Base-by-base conservation (phyloP, 345 rosid species). In the Brassica cretica region DNA sequence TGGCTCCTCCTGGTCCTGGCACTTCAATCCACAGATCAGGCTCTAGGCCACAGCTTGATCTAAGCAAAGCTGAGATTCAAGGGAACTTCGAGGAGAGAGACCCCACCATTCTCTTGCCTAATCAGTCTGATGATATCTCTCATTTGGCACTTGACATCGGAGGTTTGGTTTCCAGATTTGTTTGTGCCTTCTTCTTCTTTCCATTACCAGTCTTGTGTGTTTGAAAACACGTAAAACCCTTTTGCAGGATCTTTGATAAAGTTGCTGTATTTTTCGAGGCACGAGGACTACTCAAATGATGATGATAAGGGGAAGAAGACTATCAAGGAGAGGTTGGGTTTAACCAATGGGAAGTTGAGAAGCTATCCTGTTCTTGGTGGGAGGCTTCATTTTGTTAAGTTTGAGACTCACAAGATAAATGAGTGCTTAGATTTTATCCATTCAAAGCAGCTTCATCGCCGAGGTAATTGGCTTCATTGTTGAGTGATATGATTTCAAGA, bases 311-410 rank as follows among this genome's bases (percentile, higher is more conserved):
- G 97, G 83, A 91, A 90, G 88, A 88, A 76, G 86, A 87, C 85
- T 66, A 63, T 86, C 55, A 89, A 90, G 87, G 91, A 93, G 86
- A 90, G 92, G 73, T 80, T 90, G 74, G 93, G 92, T 55, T 82
- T 93, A 33, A 81, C 86, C 29, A 95, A 90, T 84, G 90, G 93
- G 68, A 90, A 76, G 73, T 83, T 96, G 87, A 90, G 96, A 87
- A 91, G 89, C 85, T 91, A 88, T 80, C 98, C 99, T 56, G 80
- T 93, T 85, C 97, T 95, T 85, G 98, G 98, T 70, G 99, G 99
- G 56, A 89, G 99, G 80, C 92, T 95, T 71, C 99, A 95, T 80
- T 89, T 93, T 66, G 98, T 89, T 30, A 94, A 94, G 86, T 94
- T 94, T 79, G 98, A 94, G 88, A 94, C 98, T 18, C 67, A 78